Evolutionary conservation across 169 alveolate species (phyloP).

Genomic region (Eimeria praecox): DNA sequence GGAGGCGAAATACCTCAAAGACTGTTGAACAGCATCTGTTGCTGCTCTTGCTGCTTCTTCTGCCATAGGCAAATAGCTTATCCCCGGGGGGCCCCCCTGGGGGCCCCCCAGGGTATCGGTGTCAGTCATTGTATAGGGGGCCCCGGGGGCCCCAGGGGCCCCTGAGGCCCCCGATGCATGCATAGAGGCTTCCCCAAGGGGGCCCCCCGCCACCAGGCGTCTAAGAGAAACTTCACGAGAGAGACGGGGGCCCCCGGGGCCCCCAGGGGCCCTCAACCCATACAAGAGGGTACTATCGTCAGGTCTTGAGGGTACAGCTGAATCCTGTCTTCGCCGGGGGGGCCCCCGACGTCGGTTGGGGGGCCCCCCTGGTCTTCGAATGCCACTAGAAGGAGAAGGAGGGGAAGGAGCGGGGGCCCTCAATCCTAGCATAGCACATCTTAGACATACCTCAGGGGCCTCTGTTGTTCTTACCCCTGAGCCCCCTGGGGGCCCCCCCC

Average conservation of each 20-base stretch:
- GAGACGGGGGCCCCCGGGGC: slow-evolving; percentile 44
- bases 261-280: background rate
- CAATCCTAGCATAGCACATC: background rate
- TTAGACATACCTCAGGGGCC: background rate
- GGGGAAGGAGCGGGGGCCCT: slow-evolving; percentile 18
- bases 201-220: background rate
- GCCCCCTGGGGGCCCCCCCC: background rate
- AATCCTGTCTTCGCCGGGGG: slow-evolving; percentile 9
- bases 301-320: slow-evolving; percentile 4
- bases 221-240: background rate
- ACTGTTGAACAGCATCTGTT: background rate
- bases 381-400: background rate
- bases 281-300: background rate
- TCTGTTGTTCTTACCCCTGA: background rate
- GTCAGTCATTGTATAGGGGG: background rate
- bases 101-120: background rate
- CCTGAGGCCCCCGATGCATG: background rate
- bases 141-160: background rate
- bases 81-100: background rate
- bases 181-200: background rate
- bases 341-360: background rate
- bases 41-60: slow-evolving; percentile 47
- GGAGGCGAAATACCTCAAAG: background rate
- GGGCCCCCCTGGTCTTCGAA: background rate
- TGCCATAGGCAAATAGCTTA: background rate